Base-by-base conservation (phyloP, 2,329 filamentous ascomycete genomes). In the Sarocladium brachiariae region DNA sequence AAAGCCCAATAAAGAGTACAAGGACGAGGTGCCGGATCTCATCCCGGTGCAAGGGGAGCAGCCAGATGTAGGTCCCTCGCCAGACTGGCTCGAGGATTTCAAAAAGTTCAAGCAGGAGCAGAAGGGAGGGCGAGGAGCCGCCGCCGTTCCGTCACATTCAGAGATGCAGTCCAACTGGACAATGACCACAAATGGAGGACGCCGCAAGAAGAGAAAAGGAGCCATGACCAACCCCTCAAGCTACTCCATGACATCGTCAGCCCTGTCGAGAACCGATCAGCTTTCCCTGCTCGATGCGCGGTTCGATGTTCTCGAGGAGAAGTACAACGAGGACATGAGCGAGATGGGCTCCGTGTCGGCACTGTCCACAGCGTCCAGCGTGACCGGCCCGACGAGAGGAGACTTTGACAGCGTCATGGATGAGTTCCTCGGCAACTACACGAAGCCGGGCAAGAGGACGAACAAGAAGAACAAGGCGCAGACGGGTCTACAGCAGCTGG, bases 371-470 rank as follows among this genome's bases (percentile, higher is more conserved):
- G 75, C 78, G 50, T 89, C 85, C 1, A 85, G 80, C 55, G 83
- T 88, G 1, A 78, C 70, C 63, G 86, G 84, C 0, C 78, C 84
- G 9, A 71, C 89, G 33, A 76, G 89, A 41, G 73, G 77, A 34
- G 91, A 96, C 64, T 96, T 99, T 67, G 85, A 96, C 63, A 80
- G 75, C 54, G 89, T 97, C 63, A 83, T 99, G 75, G 92, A 97
- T 63, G 91, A 96, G 51, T 99, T 99, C 69, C 70, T 97, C 23
- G 87, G 83, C 8, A 83, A 75, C 30, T 86, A 88, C 63, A 80
- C 80, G 9, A 84, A 82, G 68, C 77, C 77, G 21, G 86, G 86
- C 2, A 90, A 89, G 71, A 84, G 83, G 65, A 73, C 76, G 10
- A 79, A 89, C 18, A 92, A 91, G 71, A 89, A 91, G 69, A 85